These are phyloP conservation scores for Eimeria praecox DNA, from an alignment of 169 alveolate species.

Conservation along the genomic window DNA sequence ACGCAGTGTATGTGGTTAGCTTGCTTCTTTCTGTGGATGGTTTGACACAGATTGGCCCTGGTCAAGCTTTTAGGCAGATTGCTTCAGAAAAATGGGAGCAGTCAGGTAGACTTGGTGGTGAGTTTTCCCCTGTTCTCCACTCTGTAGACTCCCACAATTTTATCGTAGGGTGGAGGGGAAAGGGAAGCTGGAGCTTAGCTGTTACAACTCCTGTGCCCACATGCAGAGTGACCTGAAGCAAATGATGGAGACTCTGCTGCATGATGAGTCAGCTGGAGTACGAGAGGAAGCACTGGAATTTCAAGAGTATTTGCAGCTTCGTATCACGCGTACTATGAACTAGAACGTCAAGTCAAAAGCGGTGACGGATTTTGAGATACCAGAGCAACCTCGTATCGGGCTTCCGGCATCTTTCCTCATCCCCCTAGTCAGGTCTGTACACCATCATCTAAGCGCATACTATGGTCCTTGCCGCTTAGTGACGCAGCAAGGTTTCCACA, in stretches of 20 bases:
- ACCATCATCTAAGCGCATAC: background rate
- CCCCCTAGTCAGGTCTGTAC: background rate
- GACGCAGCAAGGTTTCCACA: background rate
- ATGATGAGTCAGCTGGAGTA: conserved; percentile 33
- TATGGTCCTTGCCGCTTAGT: background rate
- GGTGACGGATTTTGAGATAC: background rate
- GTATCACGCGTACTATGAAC: background rate
- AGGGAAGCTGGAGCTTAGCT: background rate
- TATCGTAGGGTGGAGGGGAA: background rate
- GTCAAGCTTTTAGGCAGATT: conserved; percentile 50
- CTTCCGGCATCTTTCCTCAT: background rate
- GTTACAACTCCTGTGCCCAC: background rate
- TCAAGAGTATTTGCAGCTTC: background rate
- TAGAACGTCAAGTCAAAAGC: background rate
- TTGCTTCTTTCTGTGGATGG: background rate
- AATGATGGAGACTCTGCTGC: conserved; percentile 34
- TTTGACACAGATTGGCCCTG: conserved; percentile 55
- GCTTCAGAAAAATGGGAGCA: background rate
- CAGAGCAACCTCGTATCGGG: background rate
- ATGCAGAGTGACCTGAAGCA: conserved; percentile 35
- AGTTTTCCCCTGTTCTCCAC: background rate
- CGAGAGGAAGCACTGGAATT: conserved; percentile 43
- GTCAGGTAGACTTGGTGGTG: conserved; percentile 14
- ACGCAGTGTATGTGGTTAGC: background rate
- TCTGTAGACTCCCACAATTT: background rate